phyloP scores from a whole-genome alignment of 371 early-diverging fungal species.

The Syncephalastrum monosporum region DNA sequence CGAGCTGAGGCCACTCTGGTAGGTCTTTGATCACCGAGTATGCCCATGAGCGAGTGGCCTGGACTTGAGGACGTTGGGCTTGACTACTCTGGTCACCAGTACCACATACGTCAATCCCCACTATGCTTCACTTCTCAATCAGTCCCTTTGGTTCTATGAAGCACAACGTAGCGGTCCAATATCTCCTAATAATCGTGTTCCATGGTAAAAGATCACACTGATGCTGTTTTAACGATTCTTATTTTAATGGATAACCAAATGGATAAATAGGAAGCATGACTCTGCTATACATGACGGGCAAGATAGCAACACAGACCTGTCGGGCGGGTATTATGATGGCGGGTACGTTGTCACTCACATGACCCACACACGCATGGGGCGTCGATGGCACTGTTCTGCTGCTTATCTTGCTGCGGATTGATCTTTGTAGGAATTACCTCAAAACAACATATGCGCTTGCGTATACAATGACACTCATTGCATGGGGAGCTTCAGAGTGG shows the following conservation, averaged over 20 bases:
- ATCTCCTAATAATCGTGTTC: slow-evolving; percentile 38
- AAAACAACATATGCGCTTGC: slow-evolving; percentile 65
- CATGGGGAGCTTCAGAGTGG: slow-evolving; percentile 62
- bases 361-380: background rate
- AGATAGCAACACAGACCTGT: slow-evolving; percentile 42
- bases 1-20: no score
- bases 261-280: slow-evolving; percentile 38
- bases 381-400: background rate
- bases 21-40: no score
- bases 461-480: slow-evolving; percentile 44
- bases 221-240: background rate
- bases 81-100: no score
- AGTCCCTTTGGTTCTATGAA: slow-evolving; percentile 50
- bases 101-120: background rate
- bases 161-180: slow-evolving; percentile 53
- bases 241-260: background rate
- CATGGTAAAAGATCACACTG: slow-evolving; percentile 27
- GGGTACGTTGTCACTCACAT: slow-evolving; percentile 14
- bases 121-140: slow-evolving; percentile 28
- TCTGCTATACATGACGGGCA: slow-evolving; percentile 51
- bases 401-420: no score
- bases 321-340: slow-evolving; percentile 48
- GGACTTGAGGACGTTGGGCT: no score
- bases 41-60: no score
- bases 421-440: slow-evolving; percentile 49